These are phyloP conservation scores for Pyrrhoderma lamaoense DNA, from an alignment of 1,284 basidiomycete genomes.

Conservation along the genomic window DNA sequence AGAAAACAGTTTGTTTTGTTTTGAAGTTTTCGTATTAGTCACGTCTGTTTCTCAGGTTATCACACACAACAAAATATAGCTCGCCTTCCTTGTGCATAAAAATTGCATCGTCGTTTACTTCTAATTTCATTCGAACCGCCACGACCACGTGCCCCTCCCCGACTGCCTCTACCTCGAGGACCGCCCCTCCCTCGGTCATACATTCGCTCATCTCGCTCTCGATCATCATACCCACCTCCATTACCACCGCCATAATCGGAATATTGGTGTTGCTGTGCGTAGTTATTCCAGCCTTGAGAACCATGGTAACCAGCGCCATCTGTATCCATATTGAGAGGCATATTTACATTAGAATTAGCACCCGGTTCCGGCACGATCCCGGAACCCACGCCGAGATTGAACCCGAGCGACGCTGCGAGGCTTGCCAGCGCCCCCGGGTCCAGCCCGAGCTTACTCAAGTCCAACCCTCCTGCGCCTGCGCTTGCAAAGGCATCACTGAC, in stretches of 20 bases:
- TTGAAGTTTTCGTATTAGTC: constrained; percentile 37
- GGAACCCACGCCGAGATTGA: not conserved
- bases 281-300: not conserved
- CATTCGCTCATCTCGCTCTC: constrained; percentile 12
- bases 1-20: constrained; percentile 28
- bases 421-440: constrained; percentile 19
- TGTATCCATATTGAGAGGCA: too few species aligned
- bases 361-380: not conserved
- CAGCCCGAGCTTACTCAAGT: constrained; percentile 17
- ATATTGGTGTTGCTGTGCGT: not conserved
- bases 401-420: constrained; percentile 16
- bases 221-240: constrained; percentile 4
- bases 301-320: not conserved
- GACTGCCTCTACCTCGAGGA: constrained; percentile 30
- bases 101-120: constrained; percentile 77
- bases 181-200: constrained; percentile 1
- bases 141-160: constrained; percentile 36
- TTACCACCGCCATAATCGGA: not conserved
- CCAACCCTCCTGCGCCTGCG: constrained; percentile 1
- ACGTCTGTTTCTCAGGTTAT: constrained; percentile 29
- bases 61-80: constrained; percentile 33
- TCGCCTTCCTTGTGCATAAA: constrained; percentile 85
- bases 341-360: not conserved
- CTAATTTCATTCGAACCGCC: constrained; percentile 50
- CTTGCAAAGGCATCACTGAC: constrained; percentile 5